A percentile compares a stretch with the other conserved stretches of the same genome.
These are phyloP conservation scores for Hymenoscyphus fraxineus DNA, from an alignment of 2,329 filamentous ascomycete species.

Conservation along the genomic window DNA sequence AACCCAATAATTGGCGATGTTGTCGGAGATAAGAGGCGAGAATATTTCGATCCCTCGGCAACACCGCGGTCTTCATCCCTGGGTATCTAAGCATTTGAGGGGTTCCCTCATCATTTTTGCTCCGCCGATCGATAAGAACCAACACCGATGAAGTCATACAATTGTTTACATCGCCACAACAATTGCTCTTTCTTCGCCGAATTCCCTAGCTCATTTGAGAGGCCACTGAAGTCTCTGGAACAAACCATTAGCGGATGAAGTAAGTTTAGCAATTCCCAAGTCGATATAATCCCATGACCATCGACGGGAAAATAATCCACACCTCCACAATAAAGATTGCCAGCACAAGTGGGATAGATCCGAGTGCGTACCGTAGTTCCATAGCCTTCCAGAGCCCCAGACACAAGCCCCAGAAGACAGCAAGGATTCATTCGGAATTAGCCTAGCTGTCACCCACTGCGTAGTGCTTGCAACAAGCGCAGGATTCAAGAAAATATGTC, in stretches of 20 bases:
- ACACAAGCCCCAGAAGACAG: not conserved
- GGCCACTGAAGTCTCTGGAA: not conserved
- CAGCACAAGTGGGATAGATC: not conserved
- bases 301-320: not conserved
- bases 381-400: not conserved
- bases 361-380: not conserved
- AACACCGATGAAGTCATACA: not conserved
- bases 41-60: not conserved
- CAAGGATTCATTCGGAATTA: not conserved
- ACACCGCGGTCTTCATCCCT: not conserved
- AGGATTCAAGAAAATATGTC: conserved; percentile 16
- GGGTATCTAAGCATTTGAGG: not conserved
- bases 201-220: not conserved
- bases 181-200: not conserved
- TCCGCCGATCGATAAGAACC: not conserved
- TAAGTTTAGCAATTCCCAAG: not conserved
- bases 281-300: not conserved
- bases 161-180: not conserved
- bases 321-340: not conserved
- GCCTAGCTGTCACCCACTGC: not conserved
- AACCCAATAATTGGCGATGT: not conserved
- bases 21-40: not conserved
- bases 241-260: not conserved
- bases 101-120: not conserved
- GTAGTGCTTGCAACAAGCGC: conserved; percentile 14